Evolutionary conservation across 257 asterid genomes (phyloP).

Genomic region (Scutellaria baicalensis): DNA sequence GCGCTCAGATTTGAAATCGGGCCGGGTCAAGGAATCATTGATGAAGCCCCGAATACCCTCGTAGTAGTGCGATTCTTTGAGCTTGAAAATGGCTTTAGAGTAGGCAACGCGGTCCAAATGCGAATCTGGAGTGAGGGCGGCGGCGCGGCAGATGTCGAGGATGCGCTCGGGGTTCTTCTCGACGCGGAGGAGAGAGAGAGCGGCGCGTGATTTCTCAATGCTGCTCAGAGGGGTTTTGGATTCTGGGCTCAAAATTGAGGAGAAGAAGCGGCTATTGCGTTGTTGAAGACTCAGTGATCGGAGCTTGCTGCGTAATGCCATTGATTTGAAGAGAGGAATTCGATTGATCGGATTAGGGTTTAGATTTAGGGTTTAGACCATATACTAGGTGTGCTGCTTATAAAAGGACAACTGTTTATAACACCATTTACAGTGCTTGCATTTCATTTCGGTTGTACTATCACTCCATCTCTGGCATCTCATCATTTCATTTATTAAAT

Average conservation of each 20-base stretch:
- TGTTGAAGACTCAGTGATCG: slow-evolving; percentile 24
- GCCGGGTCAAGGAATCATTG: slow-evolving; percentile 45
- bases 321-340: slow-evolving; percentile 22
- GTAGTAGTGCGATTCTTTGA: slow-evolving; percentile 39
- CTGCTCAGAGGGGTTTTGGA: slow-evolving; percentile 55
- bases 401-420: too few species aligned
- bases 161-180: slow-evolving; percentile 81
- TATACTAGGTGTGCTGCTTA: too few species aligned
- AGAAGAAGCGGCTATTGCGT: slow-evolving; percentile 32
- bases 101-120: slow-evolving; percentile 69
- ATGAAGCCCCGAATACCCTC: slow-evolving; percentile 55
- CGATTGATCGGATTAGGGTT: slow-evolving; percentile 3
- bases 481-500: too few species aligned
- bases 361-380: slow-evolving; percentile 4
- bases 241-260: slow-evolving; percentile 54
- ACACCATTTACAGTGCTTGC: too few species aligned
- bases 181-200: slow-evolving; percentile 63
- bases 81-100: slow-evolving; percentile 52
- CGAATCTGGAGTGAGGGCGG: slow-evolving; percentile 59
- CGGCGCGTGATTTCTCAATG: slow-evolving; percentile 73
- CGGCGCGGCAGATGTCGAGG: slow-evolving; percentile 81
- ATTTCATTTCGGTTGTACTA: too few species aligned
- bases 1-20: slow-evolving; percentile 50
- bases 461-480: too few species aligned
- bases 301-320: slow-evolving; percentile 62